Evolutionary conservation across 306 rosid genomes (phyloP), one percentile per base, ranked within the genome.

Genomic region (Lupinus albus): DNA sequence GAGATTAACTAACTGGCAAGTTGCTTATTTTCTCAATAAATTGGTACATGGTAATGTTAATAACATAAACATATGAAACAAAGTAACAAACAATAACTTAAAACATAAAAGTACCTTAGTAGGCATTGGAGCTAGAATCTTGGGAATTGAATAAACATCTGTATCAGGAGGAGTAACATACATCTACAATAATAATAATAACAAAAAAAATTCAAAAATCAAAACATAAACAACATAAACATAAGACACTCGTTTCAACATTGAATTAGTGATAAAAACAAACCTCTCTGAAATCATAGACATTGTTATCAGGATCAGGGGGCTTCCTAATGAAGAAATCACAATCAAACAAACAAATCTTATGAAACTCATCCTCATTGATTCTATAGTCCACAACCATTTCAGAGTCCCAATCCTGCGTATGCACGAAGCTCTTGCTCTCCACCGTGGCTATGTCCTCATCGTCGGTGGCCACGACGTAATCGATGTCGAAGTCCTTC

Each of bases 81-180:
- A 33, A 48, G n/a, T 13, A 48, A 12, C 11, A 35, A 33, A 48
- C 16, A 49, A 13, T 41, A 60, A 20, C 6, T 38, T 2, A 14
- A 63, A 21, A 39, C 16, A 39, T 18, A 0, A 62, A 21, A 30
- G 46, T 70, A 92, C 96, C 96, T 92, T 92, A 64, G 79, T 81
- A 66, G 96, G 95, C 98, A 92, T 83, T 67, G 96, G 95, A 83
- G 98, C 95, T 21, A 89, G 89, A 68, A 92, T 87, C 82, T 58
- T 89, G 13, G 98, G 96, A 73, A 92, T 83, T 1, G 95, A 83
- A 80, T 92, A 92, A 68, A 92, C 81, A 80, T 92, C 98, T 38
- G 95, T 92, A 73, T 89, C 96, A 3, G 96, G 98, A 84, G 96
- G 96, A 83, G 98, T 92, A 57, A 89, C 98, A 69, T 92, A 92